Percentiles rank a stretch among this genome's conserved stretches.
Evolutionary conservation across 2,329 filamentous ascomycete genomes (phyloP).

Genomic region (Hymenoscyphus scutula): DNA sequence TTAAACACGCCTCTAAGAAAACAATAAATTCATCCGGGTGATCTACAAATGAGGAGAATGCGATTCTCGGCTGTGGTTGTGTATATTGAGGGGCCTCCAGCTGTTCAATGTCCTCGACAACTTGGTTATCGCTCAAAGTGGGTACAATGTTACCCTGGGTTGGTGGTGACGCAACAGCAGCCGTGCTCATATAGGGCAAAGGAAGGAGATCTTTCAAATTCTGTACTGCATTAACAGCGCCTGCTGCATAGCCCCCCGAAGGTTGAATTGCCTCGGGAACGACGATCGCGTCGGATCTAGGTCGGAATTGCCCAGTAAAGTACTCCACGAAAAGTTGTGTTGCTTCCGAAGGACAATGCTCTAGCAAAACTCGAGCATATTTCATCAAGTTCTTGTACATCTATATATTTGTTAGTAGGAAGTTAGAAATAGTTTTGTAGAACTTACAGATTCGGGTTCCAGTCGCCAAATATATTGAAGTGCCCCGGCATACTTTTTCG

Average conservation of each 20-base stretch:
- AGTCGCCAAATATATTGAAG: conserved; percentile 88
- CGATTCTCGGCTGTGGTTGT: conserved; percentile 77
- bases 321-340: conserved; percentile 92
- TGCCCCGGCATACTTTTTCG: conserved; percentile 84
- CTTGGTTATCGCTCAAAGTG: conserved; percentile 51
- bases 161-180: conserved; percentile 52
- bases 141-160: conserved; percentile 49
- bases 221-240: conserved; percentile 75
- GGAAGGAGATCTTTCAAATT: conserved; percentile 82
- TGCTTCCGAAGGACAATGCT: conserved; percentile 78
- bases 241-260: conserved; percentile 33
- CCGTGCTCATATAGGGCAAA: conserved; percentile 77
- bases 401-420: conserved; percentile 40
- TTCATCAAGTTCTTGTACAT: conserved; percentile 91
- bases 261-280: conserved; percentile 24
- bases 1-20: conserved; percentile 85
- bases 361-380: conserved; percentile 86
- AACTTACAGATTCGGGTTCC: conserved; percentile 69
- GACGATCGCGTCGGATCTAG: conserved; percentile 53
- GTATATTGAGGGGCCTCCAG: conserved; percentile 59
- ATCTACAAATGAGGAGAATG: conserved; percentile 95
- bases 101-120: conserved; percentile 46
- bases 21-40: conserved; percentile 87
- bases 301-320: conserved; percentile 81
- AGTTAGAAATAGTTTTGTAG: not conserved